Evolutionary conservation across 2,329 filamentous ascomycete genomes (phyloP).

Genomic region (Xylaria sp.): DNA sequence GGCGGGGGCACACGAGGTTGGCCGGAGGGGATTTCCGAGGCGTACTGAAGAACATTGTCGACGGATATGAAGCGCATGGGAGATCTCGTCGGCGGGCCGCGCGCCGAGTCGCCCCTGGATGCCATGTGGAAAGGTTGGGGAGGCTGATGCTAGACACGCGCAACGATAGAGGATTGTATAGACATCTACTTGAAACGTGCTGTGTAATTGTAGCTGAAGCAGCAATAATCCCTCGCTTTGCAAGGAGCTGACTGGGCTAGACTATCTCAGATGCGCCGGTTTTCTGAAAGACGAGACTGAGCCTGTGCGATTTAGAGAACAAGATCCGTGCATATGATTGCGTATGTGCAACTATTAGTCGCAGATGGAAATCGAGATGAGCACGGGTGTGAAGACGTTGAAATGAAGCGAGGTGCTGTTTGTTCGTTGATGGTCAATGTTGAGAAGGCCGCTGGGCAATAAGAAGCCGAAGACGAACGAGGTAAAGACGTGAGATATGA

Average conservation of each 20-base stretch:
- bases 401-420: not conserved
- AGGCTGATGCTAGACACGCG: not conserved
- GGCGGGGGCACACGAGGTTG: constrained; percentile 81
- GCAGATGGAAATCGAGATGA: not conserved
- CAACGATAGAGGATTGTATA: not conserved
- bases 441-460: not conserved
- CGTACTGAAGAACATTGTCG: constrained; percentile 93
- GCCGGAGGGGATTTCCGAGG: constrained; percentile 93
- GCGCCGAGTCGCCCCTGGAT: constrained; percentile 28
- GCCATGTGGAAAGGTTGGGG: constrained; percentile 26
- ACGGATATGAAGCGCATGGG: constrained; percentile 84
- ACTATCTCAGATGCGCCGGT: not conserved
- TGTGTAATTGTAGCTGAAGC: not conserved
- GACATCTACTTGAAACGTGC: not conserved
- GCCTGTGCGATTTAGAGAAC: not conserved
- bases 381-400: not conserved
- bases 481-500: not conserved
- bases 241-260: not conserved
- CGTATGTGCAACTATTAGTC: not conserved
- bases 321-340: not conserved
- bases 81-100: constrained; percentile 40
- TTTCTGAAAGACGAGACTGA: not conserved
- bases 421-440: not conserved
- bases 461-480: not conserved
- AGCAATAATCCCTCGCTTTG: not conserved